Evolutionary conservation across 352 stramenopile genomes (phyloP), one percentile per base, ranked within the genome.

Genomic region (Phytophthora europaea): DNA sequence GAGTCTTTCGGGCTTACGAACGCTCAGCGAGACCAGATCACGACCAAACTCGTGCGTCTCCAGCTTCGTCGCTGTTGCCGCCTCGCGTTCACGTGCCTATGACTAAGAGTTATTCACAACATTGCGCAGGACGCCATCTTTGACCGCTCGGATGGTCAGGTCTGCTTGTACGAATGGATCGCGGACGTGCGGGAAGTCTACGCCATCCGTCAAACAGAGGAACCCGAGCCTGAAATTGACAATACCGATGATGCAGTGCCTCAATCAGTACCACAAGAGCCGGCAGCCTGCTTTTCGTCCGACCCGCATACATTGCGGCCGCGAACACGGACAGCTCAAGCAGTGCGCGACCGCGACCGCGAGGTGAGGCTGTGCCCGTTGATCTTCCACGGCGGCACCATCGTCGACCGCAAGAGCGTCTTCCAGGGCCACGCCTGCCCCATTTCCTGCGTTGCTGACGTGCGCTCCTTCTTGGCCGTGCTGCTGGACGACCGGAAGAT

Each of bases 141-240:
- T 61, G 53, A 78, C 57, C 82, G 84, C 7, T 87, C 83, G 18
- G 83, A 64, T 15, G 82, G 83, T 10, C 85, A 92, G 61, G 85
- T 92, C 28, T 94, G 87, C 70, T 69, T 94, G 6, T 92, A 94
- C 65, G 85, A 94, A 64, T 94, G 85, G 85, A 82, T 93, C 57
- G 85, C 90, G 50, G 82, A 77, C 59, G 78, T 91, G 8, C 85
- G 85, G 13, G 85, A 91, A 43, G 74, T 76, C n/a, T 91, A 89
- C 62, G 73, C 79, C 5, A 75, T 69, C 20, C 79, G 57, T 18
- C 59, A 69, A 22, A 26, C n/a, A 34, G 51, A 56, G n/a, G 9
- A 52, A 5, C 45, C 57, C 18, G 58, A 67, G 2, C 3, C 38
- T 38, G 34, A 33, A 56, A 38, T 3, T 20, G 4, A 10, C n/a